Evolutionary conservation across 176 grass and related monocot species (phyloP).

Genomic region (Triticum monococcum): DNA sequence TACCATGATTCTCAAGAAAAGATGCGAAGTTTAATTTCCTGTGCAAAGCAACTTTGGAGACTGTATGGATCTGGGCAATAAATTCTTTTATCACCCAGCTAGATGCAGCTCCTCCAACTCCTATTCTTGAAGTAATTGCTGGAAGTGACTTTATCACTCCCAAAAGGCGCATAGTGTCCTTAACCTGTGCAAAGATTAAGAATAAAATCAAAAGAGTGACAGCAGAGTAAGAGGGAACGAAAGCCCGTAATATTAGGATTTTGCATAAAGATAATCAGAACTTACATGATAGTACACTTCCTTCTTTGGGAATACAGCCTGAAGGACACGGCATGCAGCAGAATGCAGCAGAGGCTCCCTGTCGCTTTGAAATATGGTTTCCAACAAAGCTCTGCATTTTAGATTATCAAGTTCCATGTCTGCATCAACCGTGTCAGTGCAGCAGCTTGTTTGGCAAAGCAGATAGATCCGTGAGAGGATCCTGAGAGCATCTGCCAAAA

Average conservation of each 20-base stretch:
- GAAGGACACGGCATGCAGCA: slow-evolving; percentile 77
- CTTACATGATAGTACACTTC: slow-evolving; percentile 94
- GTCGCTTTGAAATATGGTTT: slow-evolving; percentile 96
- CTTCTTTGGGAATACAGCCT: slow-evolving; percentile 86
- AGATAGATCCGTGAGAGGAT: slow-evolving; percentile 79
- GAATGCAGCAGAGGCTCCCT: slow-evolving; percentile 77
- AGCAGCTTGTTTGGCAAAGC: slow-evolving; percentile 48
- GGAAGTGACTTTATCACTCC: slow-evolving; percentile 87
- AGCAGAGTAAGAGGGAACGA: slow-evolving; percentile 13
- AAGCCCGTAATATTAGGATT: neutral
- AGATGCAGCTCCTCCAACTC: slow-evolving; percentile 86
- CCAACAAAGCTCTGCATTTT: slow-evolving; percentile 71
- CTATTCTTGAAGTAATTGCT: slow-evolving; percentile 83
- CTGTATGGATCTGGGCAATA: slow-evolving; percentile 83
- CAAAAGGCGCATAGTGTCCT: slow-evolving; percentile 82
- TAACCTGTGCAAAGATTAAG: slow-evolving; percentile 57
- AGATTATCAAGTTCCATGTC: slow-evolving; percentile 55
- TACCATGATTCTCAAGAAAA: slow-evolving; percentile 92
- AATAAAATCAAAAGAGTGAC: slow-evolving; percentile 22
- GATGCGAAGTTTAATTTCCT: slow-evolving; percentile 77
- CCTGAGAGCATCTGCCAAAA: slow-evolving; percentile 88
- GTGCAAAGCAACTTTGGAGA: slow-evolving; percentile 79
- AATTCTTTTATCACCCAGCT: slow-evolving; percentile 96
- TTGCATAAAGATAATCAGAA: slow-evolving; percentile 16
- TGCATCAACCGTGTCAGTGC: slow-evolving; percentile 51